Evolutionary conservation across 495 filamentous ascomycete genomes (phyloP).

Genomic region (Penicillium bovifimosum): DNA sequence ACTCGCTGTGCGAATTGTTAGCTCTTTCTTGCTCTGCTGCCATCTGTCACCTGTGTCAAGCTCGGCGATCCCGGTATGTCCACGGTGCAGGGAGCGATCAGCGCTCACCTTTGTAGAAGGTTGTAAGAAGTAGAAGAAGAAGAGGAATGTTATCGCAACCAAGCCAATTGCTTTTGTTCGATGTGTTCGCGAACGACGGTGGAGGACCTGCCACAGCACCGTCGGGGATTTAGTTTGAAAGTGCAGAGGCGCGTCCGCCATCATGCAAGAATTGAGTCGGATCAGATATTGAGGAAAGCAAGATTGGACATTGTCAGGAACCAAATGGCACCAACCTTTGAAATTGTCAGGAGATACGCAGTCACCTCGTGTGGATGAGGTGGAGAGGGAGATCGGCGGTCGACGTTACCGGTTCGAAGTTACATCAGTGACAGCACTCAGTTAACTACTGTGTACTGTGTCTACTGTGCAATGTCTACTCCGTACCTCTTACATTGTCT

Average conservation of each 20-base stretch:
- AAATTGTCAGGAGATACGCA: constrained; percentile 21
- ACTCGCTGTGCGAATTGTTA: constrained; percentile 17
- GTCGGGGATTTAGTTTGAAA: constrained; percentile 26
- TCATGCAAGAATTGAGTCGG: constrained; percentile 11
- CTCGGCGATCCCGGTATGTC: constrained; percentile 3
- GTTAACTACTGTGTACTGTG: too few species aligned
- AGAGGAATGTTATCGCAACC: constrained; percentile 20
- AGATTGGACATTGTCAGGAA: constrained; percentile 11
- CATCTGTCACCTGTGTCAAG: not conserved
- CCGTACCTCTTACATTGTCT: too few species aligned
- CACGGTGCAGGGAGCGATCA: not conserved
- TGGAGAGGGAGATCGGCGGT: constrained; percentile 17
- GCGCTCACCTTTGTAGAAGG: constrained; percentile 22
- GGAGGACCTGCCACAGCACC: constrained; percentile 24
- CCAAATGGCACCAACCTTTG: constrained; percentile 2
- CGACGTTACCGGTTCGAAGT: constrained; percentile 12
- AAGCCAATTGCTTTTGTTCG: constrained; percentile 23
- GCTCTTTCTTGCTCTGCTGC: not conserved
- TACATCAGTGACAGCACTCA: not conserved
- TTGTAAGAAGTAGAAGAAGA: constrained; percentile 22
- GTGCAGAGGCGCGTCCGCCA: constrained; percentile 30
- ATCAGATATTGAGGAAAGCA: not conserved
- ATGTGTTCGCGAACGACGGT: constrained; percentile 31
- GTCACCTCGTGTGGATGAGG: not conserved
- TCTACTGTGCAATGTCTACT: too few species aligned